Conservation (phyloP, 371 early-diverging fungal species). For the Mortierella sp. region DNA sequence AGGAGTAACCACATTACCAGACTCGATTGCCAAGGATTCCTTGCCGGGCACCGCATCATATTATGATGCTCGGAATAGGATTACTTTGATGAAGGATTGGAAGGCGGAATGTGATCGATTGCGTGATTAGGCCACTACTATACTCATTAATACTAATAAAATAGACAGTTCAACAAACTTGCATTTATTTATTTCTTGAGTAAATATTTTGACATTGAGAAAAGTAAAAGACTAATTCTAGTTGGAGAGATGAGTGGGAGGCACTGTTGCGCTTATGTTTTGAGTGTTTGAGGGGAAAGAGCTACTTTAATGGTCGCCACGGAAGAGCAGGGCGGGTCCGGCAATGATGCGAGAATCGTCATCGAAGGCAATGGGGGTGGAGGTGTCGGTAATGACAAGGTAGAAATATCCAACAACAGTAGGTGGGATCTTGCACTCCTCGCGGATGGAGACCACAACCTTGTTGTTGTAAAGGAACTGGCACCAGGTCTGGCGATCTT, state of each 20-base stretch:
- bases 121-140: conserved; percentile 9
- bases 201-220: background rate
- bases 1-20: conserved; percentile 30
- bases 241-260: background rate
- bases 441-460: conserved; percentile 13
- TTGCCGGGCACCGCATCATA: background rate
- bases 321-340: conserved; percentile 41
- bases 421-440: conserved; percentile 21
- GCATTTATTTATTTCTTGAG: background rate
- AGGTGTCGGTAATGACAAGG: conserved; percentile 35
- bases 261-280: background rate
- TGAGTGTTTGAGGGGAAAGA: background rate
- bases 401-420: conserved; percentile 30
- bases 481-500: conserved; percentile 15
- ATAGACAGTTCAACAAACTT: background rate
- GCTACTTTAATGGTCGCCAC: conserved; percentile 23
- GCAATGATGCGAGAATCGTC: conserved; percentile 32
- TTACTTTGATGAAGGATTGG: conserved; percentile 37
- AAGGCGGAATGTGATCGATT: conserved; percentile 24
- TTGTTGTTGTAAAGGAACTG: conserved; percentile 38
- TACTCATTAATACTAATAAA: background rate
- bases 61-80: conserved; percentile 28
- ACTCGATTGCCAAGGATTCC: background rate
- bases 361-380: conserved; percentile 22
- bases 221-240: background rate